Conservation (phyloP, 2,329 filamentous ascomycete species). For the Scytalidium lignicola region DNA sequence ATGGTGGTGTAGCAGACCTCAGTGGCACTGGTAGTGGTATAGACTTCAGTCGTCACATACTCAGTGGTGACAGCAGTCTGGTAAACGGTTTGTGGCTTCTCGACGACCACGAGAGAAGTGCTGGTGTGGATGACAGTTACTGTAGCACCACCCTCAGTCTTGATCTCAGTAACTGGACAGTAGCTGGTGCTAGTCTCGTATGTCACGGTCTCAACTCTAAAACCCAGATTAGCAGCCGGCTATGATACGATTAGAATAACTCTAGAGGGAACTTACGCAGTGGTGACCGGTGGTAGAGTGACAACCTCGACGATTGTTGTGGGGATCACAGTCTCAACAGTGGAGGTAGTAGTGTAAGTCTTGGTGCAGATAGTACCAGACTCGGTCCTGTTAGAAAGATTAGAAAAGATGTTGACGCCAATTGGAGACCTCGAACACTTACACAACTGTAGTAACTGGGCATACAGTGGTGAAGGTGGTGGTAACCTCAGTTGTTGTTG, state of each 20-base stretch:
- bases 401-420: not conserved
- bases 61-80: constrained; percentile 31
- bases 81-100: constrained; percentile 26
- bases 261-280: constrained; percentile 13
- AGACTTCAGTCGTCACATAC: constrained; percentile 30
- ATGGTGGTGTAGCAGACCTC: constrained; percentile 36
- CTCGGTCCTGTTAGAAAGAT: constrained; percentile 18
- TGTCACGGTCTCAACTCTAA: constrained; percentile 26
- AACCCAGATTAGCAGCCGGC: constrained; percentile 4
- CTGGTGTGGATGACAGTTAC: constrained; percentile 27
- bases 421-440: not conserved
- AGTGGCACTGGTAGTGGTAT: constrained; percentile 27
- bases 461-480: constrained; percentile 22
- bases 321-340: constrained; percentile 15
- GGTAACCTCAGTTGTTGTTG: constrained; percentile 14
- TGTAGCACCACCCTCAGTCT: constrained; percentile 36
- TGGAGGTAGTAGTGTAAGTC: constrained; percentile 37
- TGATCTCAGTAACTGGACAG: constrained; percentile 40
- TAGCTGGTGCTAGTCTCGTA: constrained; percentile 33
- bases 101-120: constrained; percentile 18
- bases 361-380: constrained; percentile 33
- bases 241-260: constrained; percentile 3
- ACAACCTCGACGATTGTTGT: constrained; percentile 8
- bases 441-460: constrained; percentile 31
- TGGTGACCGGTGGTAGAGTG: constrained; percentile 2